Evolutionary conservation across 768 basidiomycete species (phyloP).

Genomic region (Agaricus subrufescens): DNA sequence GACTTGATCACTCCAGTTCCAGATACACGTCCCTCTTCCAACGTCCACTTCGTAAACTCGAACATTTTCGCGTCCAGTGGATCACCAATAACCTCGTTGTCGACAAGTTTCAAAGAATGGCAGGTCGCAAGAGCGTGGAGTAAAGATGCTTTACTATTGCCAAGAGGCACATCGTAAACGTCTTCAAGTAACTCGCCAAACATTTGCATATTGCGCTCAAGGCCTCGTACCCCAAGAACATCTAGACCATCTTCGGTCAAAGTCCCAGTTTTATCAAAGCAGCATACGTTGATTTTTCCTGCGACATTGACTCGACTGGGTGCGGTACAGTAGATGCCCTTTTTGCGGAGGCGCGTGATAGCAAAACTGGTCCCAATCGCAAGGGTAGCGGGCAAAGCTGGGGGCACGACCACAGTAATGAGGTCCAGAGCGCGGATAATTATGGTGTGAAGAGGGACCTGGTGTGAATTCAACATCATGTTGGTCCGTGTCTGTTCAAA

Average conservation of each 20-base stretch:
- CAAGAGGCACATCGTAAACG: slow-evolving; percentile 76
- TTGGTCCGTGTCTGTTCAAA: background rate
- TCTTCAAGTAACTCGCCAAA: slow-evolving; percentile 92
- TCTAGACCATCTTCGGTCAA: slow-evolving; percentile 97
- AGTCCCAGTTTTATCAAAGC: slow-evolving; percentile 99
- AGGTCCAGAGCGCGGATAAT: slow-evolving; percentile 89
- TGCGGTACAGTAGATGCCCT: slow-evolving; percentile 93
- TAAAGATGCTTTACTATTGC: slow-evolving; percentile 74
- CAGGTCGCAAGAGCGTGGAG: slow-evolving; percentile 94
- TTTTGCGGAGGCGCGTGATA: slow-evolving; percentile 79
- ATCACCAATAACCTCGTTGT: slow-evolving; percentile 87
- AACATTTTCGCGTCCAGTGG: slow-evolving; percentile 99
- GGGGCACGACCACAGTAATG: slow-evolving; percentile 96
- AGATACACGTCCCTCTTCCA: slow-evolving; percentile 83
- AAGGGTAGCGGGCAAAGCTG: slow-evolving; percentile 93
- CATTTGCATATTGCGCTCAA: slow-evolving; percentile 68
- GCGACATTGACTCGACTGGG: slow-evolving; percentile 93
- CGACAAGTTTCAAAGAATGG: slow-evolving; percentile 89
- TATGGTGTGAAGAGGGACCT: slow-evolving; percentile 91
- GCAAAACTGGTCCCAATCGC: slow-evolving; percentile 98
- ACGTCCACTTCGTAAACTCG: slow-evolving; percentile 90
- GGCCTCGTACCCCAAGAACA: slow-evolving; percentile 87
- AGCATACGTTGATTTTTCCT: slow-evolving; percentile 95
- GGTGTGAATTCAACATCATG: background rate
- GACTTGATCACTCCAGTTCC: slow-evolving; percentile 70